Evolutionary conservation across 73 alveolate genomes (phyloP).

Genomic region (Symbiodinium pilosum): DNA sequence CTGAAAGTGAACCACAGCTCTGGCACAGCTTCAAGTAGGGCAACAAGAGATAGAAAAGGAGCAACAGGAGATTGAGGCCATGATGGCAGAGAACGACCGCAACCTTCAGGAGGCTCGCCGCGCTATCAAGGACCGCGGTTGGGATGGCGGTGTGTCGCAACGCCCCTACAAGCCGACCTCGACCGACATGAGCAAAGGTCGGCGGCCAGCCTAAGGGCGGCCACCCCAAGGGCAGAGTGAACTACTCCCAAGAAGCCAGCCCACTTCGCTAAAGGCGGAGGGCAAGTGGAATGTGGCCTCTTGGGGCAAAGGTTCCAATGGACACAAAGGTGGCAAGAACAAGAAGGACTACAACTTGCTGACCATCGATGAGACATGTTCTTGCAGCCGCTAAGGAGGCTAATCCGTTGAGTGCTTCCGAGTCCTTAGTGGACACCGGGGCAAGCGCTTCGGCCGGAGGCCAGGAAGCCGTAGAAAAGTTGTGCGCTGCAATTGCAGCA

Average conservation of each 20-base stretch:
- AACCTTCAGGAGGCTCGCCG: neutral
- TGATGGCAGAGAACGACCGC: constrained; percentile 18
- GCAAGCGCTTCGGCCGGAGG: constrained; percentile 11
- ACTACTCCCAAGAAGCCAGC: neutral
- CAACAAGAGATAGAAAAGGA: constrained; percentile 1
- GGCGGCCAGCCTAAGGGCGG: neutral
- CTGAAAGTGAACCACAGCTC: neutral
- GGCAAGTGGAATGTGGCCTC: neutral
- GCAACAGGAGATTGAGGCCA: neutral
- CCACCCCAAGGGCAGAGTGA: neutral
- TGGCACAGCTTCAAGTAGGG: neutral
- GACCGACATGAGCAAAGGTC: constrained; percentile 24
- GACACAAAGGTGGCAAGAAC: neutral
- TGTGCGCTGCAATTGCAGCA: neutral
- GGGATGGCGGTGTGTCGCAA: constrained; percentile 29
- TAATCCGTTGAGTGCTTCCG: neutral
- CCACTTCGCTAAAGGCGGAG: neutral
- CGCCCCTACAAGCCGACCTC: neutral
- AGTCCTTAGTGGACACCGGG: constrained; percentile 45
- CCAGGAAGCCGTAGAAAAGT: neutral
- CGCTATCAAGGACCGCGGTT: constrained; percentile 20
- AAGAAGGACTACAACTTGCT: neutral
- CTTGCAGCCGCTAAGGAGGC: neutral
- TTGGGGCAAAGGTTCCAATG: neutral
- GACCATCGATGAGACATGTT: neutral